Evolutionary conservation across 768 basidiomycete species (phyloP).

Genomic region (Macrocybe gigantea): DNA sequence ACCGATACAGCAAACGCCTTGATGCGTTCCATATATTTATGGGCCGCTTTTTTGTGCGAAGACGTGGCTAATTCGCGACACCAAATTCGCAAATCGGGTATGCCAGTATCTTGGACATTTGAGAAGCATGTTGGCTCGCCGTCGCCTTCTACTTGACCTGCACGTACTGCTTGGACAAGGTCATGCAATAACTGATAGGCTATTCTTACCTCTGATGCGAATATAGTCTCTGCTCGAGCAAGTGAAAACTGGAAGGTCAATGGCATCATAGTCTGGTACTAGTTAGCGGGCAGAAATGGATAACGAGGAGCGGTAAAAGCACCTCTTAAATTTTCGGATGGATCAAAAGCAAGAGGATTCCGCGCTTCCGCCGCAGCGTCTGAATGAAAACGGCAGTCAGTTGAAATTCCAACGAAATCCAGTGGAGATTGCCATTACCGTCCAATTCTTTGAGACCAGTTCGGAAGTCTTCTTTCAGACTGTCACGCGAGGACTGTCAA

Average conservation of each 20-base stretch:
- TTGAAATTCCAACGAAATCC: background rate
- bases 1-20: conserved; percentile 43
- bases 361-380: conserved; percentile 52
- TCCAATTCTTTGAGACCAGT: conserved; percentile 54
- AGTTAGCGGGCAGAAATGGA: background rate
- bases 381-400: conserved; percentile 10
- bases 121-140: conserved; percentile 52
- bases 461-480: conserved; percentile 56
- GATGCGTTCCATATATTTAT: conserved; percentile 41
- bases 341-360: conserved; percentile 54
- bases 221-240: conserved; percentile 58
- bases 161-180: background rate
- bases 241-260: conserved; percentile 60
- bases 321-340: conserved; percentile 44
- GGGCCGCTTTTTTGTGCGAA: conserved; percentile 42
- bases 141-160: conserved; percentile 57
- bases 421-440: conserved; percentile 24
- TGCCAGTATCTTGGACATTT: conserved; percentile 45
- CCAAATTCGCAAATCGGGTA: conserved; percentile 54
- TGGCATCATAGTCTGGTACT: conserved; percentile 46
- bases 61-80: conserved; percentile 49
- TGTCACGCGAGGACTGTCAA: conserved; percentile 45
- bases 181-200: background rate
- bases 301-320: background rate
- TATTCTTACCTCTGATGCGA: conserved; percentile 38